These are phyloP conservation scores for Colletotrichum zoysiae DNA, from an alignment of 2,329 filamentous ascomycete species.

Conservation along the genomic window DNA sequence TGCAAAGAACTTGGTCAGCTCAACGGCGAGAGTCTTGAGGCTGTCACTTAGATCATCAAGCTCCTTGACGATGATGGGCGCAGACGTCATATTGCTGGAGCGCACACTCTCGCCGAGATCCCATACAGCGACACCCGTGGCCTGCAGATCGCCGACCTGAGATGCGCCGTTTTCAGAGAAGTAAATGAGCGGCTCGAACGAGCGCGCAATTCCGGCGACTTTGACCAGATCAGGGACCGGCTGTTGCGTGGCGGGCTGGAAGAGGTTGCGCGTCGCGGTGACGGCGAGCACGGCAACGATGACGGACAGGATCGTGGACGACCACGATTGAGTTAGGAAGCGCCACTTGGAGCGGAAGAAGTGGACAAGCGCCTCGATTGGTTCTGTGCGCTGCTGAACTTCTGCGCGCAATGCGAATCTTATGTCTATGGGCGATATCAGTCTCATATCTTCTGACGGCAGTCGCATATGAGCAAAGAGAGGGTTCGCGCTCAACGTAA, in stretches of 20 bases:
- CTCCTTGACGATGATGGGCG: constrained; percentile 85
- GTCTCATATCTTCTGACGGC: constrained; percentile 27
- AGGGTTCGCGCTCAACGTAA: constrained; percentile 38
- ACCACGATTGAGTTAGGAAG: constrained; percentile 76
- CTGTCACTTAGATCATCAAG: constrained; percentile 89
- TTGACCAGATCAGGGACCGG: constrained; percentile 90
- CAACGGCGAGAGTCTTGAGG: constrained; percentile 84
- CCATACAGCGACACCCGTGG: constrained; percentile 94
- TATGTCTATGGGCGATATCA: constrained; percentile 71
- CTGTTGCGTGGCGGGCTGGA: constrained; percentile 74
- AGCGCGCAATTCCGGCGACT: constrained; percentile 87
- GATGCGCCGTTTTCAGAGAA: constrained; percentile 91
- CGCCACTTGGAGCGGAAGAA: constrained; percentile 72
- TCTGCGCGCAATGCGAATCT: constrained; percentile 89
- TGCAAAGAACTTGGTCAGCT: constrained; percentile 92
- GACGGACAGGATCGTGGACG: constrained; percentile 73
- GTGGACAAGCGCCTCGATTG: constrained; percentile 79
- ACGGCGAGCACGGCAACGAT: constrained; percentile 74
- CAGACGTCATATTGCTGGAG: constrained; percentile 90
- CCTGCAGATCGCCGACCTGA: constrained; percentile 89
- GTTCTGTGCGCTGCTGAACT: constrained; percentile 87
- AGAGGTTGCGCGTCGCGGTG: constrained; percentile 73
- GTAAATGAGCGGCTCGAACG: constrained; percentile 94
- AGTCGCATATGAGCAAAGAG: constrained; percentile 33
- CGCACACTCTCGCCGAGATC: constrained; percentile 93